Base-by-base conservation (phyloP, 371 early-diverging fungal genomes). In the Capillidium heterosporum region DNA sequence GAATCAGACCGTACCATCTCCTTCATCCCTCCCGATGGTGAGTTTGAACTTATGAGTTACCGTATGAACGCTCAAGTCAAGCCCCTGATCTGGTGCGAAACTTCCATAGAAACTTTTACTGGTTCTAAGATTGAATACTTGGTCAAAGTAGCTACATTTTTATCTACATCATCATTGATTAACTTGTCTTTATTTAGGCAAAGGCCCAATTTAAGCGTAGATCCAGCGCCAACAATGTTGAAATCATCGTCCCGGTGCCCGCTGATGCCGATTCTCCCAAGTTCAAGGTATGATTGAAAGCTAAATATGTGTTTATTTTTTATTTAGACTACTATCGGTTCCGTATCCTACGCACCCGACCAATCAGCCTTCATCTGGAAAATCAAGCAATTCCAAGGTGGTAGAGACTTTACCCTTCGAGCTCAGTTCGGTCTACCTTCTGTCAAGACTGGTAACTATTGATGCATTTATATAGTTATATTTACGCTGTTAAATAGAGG, bases 41-140 rank as follows among this genome's bases (percentile, higher is more conserved):
- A 95, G 68, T 98, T 98, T 69, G 98, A 98, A 69, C 74, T 98
- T 65, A 98, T 98, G 98, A 88, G 87, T 44, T 98, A 98, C 71
- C 90, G 98, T 15, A 71, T 95, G 48, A 90, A 87, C 66, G 88
- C 96, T 3, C 86, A 87, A 66, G 71, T 95, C 26, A 96, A 94
- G 64, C 98, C 98, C 24, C 72, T 95, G 43, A 89, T 98, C 60
- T 88, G 91, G 87, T 88, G 89, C 56, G 98, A 98, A 67, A 88
- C 91, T 4, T 75, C 91, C 13, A 84, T 95, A 13, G 95, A 95
- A 68, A 80, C 77, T 44, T 88, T 93, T 64, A 77, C 85, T 31
- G 91, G 90, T n/a, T 84, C 87, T 32, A 79, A 95, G 46, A 81
- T 95, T 47, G 98, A 98, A 69, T 95, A 87, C 65, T 77, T 95